A percentile compares a stretch with the other conserved stretches of the same genome.
These are phyloP conservation scores for Candida maltosa DNA, from an alignment of 805 yeast genomes.

Conservation along the genomic window DNA sequence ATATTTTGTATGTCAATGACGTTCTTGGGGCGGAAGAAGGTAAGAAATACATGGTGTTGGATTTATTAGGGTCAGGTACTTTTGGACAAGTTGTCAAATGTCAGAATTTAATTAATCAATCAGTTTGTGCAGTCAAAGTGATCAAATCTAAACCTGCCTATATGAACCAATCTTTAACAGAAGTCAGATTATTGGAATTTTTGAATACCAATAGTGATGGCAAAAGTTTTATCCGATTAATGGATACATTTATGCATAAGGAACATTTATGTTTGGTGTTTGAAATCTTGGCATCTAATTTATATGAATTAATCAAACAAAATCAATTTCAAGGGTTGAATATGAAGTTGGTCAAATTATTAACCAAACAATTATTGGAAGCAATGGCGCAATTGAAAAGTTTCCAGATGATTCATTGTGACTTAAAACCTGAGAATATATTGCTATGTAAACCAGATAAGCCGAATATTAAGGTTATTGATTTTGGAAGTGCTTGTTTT, in stretches of 20 bases:
- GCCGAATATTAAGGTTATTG: conserved; percentile 88
- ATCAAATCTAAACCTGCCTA: conserved; percentile 90
- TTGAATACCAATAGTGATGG: conserved; percentile 64
- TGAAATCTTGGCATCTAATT: conserved; percentile 81
- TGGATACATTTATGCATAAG: conserved; percentile 88
- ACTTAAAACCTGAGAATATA: conserved; percentile 94
- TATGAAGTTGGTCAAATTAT: conserved; percentile 71
- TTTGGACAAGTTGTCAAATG: conserved; percentile 98
- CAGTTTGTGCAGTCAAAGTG: conserved; percentile 90
- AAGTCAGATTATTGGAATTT: conserved; percentile 80
- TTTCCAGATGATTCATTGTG: conserved; percentile 89
- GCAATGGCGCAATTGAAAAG: conserved; percentile 78
- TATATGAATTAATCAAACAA: conserved; percentile 87
- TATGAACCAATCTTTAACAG: conserved; percentile 86
- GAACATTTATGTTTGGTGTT: conserved; percentile 91
- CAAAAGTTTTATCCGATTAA: conserved; percentile 71
- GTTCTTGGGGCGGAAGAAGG: conserved; percentile 84
- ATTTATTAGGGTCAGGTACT: conserved; percentile 92
- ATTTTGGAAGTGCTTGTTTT: conserved; percentile 94
- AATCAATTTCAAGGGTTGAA: conserved; percentile 90
- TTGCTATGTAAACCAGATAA: conserved; percentile 73
- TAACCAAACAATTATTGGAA: conserved; percentile 78
- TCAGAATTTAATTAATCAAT: conserved; percentile 74
- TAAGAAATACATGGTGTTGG: conserved; percentile 82
- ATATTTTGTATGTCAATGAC: conserved; percentile 91